A percentile compares a stretch with the other conserved stretches of the same genome.
phyloP scores from a whole-genome alignment of 208 protist species.

The Phytomonas sp. region DNA sequence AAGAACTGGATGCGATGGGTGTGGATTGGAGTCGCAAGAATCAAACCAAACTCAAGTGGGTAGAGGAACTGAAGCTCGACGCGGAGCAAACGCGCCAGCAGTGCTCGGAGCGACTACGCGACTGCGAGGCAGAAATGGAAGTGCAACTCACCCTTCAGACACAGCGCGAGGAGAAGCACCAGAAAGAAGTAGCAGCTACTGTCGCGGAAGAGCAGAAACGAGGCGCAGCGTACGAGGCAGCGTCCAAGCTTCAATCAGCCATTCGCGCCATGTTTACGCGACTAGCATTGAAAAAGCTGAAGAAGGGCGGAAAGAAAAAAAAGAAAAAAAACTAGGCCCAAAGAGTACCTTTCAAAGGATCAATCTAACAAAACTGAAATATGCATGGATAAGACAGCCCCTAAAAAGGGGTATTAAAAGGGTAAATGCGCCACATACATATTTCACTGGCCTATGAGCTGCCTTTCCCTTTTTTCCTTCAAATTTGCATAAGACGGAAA shows the following conservation, averaged over 20 bases:
- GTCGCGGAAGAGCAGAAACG: constrained; percentile 30
- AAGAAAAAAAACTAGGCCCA: neutral
- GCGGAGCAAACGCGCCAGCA: constrained; percentile 69
- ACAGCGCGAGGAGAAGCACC: constrained; percentile 30
- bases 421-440: neutral
- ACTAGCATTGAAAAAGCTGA: constrained; percentile 43
- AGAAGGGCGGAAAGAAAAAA: constrained; percentile 67
- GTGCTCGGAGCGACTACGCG: constrained; percentile 60
- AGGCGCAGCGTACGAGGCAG: constrained; percentile 51
- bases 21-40: constrained; percentile 75
- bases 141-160: constrained; percentile 39
- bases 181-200: constrained; percentile 20
- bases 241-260: constrained; percentile 71
- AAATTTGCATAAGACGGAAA: neutral
- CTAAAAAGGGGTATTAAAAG: neutral
- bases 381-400: neutral
- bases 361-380: neutral
- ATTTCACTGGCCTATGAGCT: neutral
- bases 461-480: neutral
- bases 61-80: constrained; percentile 72
- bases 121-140: constrained; percentile 43
- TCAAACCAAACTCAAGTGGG: constrained; percentile 62
- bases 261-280: constrained; percentile 79
- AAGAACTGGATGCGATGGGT: constrained; percentile 59
- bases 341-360: neutral